phyloP scores from a whole-genome alignment of 345 rosid species.

The Carallia pectinifolia region DNA sequence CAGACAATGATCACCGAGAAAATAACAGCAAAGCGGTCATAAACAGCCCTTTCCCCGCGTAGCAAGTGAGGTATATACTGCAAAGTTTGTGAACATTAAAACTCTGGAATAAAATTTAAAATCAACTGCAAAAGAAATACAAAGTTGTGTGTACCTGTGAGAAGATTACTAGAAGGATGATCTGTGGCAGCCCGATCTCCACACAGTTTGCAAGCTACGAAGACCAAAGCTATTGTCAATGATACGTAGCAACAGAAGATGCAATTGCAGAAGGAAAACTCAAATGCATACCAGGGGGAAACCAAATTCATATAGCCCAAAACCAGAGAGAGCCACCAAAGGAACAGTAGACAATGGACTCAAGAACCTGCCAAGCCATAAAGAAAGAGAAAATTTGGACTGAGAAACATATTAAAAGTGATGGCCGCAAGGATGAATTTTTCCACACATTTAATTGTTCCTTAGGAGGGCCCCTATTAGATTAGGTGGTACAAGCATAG shows the following conservation, averaged over 20 bases:
- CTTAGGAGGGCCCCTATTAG: too few relatives aligned
- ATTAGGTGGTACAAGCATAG: too few relatives aligned
- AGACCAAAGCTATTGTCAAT: conserved; percentile 16
- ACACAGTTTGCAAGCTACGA: conserved; percentile 80
- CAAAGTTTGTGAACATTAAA: conserved; percentile 18
- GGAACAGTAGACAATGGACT: conserved; percentile 94
- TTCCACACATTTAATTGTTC: too few relatives aligned
- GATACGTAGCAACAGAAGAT: conserved; percentile 5
- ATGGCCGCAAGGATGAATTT: neutral
- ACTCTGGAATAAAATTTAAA: neutral
- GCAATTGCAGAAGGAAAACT: neutral
- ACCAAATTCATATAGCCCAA: conserved; percentile 89
- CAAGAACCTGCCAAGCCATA: conserved; percentile 49
- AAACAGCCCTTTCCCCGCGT: conserved; percentile 57
- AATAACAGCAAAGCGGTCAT: conserved; percentile 83
- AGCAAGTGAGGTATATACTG: conserved; percentile 80
- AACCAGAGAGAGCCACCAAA: conserved; percentile 82
- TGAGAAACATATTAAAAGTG: neutral
- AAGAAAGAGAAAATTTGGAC: neutral
- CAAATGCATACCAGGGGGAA: conserved; percentile 71
- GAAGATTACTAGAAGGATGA: conserved; percentile 70
- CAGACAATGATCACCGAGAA: conserved; percentile 83
- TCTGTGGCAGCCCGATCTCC: conserved; percentile 90
- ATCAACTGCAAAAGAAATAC: conserved; percentile 3
- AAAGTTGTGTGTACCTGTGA: conserved; percentile 57